Conservation (phyloP, 768 basidiomycete genomes). For the Leccinellum rugosiceps region DNA sequence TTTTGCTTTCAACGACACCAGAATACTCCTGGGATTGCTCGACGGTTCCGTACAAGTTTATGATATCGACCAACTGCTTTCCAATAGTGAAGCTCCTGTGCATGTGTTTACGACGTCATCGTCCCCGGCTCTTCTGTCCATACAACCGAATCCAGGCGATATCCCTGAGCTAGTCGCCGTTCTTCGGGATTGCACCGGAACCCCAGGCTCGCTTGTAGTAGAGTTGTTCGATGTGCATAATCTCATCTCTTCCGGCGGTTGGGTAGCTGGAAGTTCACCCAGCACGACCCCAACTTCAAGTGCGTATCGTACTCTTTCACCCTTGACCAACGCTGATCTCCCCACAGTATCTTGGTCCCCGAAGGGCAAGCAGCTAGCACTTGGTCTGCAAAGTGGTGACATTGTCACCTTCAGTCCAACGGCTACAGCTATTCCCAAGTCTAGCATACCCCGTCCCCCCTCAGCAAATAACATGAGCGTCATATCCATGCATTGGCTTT, state of each 20-base stretch:
- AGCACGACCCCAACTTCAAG: conserved; percentile 56
- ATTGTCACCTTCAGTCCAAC: conserved; percentile 64
- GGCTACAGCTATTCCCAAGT: conserved; percentile 52
- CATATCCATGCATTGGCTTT: conserved; percentile 64
- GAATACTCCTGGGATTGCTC: conserved; percentile 55
- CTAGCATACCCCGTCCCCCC: conserved; percentile 54
- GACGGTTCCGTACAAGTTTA: conserved; percentile 61
- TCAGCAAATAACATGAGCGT: conserved; percentile 44
- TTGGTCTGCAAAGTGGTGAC: conserved; percentile 68
- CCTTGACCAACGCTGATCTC: conserved; percentile 4
- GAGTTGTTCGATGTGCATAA: conserved; percentile 58
- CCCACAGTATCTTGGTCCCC: conserved; percentile 79
- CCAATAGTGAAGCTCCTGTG: conserved; percentile 40
- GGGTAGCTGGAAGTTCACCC: conserved; percentile 51
- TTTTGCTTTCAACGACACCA: conserved; percentile 59
- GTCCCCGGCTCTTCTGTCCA: conserved; percentile 46
- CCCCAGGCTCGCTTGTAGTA: conserved; percentile 42
- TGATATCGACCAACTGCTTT: conserved; percentile 51
- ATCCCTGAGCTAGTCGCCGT: conserved; percentile 60
- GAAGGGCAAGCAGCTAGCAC: conserved; percentile 80
- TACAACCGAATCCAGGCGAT: conserved; percentile 61
- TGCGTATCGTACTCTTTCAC: conserved; percentile 33
- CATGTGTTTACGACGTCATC: conserved; percentile 42
- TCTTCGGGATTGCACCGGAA: conserved; percentile 39
- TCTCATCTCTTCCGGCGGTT: conserved; percentile 43